Evolutionary conservation across 1,139 yeast species (phyloP), one percentile per base, ranked within the genome.

Genomic region (Nakaseomyces kungkrabaensis): DNA sequence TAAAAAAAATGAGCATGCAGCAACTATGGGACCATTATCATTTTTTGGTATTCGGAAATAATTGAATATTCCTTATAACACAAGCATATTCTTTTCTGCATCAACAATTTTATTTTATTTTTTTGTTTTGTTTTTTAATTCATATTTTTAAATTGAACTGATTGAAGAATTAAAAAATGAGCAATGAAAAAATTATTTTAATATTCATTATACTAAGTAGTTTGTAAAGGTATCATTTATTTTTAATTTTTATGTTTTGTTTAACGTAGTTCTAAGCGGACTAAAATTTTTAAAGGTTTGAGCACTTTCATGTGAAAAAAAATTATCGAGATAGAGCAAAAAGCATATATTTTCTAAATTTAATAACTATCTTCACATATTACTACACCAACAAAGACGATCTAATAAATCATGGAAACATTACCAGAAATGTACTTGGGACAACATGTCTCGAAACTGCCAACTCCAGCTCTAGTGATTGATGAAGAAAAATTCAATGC

Each of bases 391-490:
- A 33, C 5, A 5, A 29, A 29, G 3, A 29, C 31, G 31, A 29
- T 3, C 22, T 17, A 29, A 33, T n/a, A 8, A 33, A n/a, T 11
- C 5, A 56, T 54, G 57, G 42, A 48, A 4, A 52, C 52, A 31
- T 26, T 54, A 13, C 38, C 54, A 36, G 54, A 57, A 11, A 48
- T 48, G 10, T 57, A 54, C 38, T 44, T 46, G 10, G 60, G 61
- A 3, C 50, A 36, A n/a, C 40, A 48, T 5, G 56, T 70, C 43
- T 45, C 58, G 1, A 66, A 64, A 5, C 59, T 78, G 26, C 83
- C 84, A n/a, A 78, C 83, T 0, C 86, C 86, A 6, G 68, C 79
- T 0, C 70, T 78, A 48, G 57, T 78, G 4, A 68, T 80, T 34
- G 72, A 77, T 50, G 62, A 70, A 48, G 53, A 60, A 0, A 61